Base-by-base conservation (phyloP, 768 basidiomycete species). In the Boletus barrowsii region DNA sequence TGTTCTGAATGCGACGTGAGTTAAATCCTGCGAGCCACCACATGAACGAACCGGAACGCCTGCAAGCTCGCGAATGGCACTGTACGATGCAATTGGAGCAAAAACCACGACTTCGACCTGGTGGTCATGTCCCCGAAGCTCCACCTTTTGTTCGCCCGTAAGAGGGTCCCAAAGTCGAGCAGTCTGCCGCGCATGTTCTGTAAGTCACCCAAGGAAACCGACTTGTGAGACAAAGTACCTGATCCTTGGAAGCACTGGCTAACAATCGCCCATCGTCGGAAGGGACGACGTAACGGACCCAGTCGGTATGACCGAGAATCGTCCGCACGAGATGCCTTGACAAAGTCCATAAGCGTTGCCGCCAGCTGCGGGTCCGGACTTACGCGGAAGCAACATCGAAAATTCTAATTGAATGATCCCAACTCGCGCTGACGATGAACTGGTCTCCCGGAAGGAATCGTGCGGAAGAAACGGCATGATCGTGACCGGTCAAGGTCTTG, bases 361-460 rank as follows among this genome's bases (percentile, higher is more conserved):
- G 42, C 42, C 35, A 49, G 13, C 47, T 29, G 44, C 30, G 24
- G 39, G 53, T 48, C 50, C 49, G 13, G 29, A 76, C 87, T 61
- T 64, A 93, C 91, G 88, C 89, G 49, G 88, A 87, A 42, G 89
- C 82, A 22, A 95, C 86, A 70, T 94, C 89, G 76, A 91, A 96
- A 47, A 95, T 75, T 60, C 88, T 75, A 51, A 96, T 90, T 7
- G 91, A 88, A 72, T 83, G 81, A 70, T 96, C 93, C 68, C 93
- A 77, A 70, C 93, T 93, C 2, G 92, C 88, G 48, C 88, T 92
- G 58, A 94, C 84, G 55, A 96, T 80, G 60, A 79, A 80, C 67
- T 88, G 87, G 66, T 93, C 93, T 47, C 86, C 85, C 0, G 92
- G 91, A 64, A 93, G 78, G 67, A 95, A 96, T 18, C 86, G 82